Evolutionary conservation across 148 eudicot species (phyloP).

Genomic region (Camellia japonica): DNA sequence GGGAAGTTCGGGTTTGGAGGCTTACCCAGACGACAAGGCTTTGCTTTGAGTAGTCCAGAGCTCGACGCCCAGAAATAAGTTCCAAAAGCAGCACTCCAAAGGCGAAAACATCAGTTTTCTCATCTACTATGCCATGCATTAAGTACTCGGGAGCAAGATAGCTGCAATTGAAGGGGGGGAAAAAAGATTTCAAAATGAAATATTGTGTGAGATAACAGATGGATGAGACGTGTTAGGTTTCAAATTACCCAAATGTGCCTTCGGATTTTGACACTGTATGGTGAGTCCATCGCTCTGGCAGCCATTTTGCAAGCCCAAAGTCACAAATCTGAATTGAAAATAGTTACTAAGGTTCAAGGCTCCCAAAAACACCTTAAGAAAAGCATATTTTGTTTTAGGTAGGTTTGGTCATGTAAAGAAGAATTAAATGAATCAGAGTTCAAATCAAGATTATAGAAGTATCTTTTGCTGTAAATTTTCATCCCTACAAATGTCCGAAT

Average conservation of each 20-base stretch:
- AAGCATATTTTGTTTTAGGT: background rate
- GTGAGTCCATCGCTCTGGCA: conserved; percentile 91
- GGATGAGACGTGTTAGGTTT: background rate
- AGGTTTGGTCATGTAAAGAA: background rate
- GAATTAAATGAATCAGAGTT: background rate
- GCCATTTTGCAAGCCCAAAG: conserved; percentile 95
- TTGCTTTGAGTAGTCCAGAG: conserved; percentile 83
- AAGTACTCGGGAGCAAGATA: conserved; percentile 92
- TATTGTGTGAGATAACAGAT: background rate
- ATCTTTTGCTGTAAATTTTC: background rate
- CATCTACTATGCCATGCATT: conserved; percentile 92
- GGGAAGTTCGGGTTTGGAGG: background rate
- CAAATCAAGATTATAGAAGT: background rate
- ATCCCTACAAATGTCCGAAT: background rate
- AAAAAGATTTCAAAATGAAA: background rate
- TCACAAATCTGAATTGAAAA: conserved; percentile 73
- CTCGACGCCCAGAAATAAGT: conserved; percentile 79
- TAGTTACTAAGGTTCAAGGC: conserved; percentile 15
- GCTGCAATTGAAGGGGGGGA: conserved; percentile 27
- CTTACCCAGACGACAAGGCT: conserved; percentile 92
- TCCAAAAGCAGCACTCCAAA: conserved; percentile 85
- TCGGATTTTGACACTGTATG: conserved; percentile 74
- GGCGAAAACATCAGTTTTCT: conserved; percentile 86
- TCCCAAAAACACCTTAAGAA: conserved; percentile 16
- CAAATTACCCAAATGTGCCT: conserved; percentile 86